These are phyloP conservation scores for Fusarium sp. DNA, from an alignment of 2,329 filamentous ascomycete species.

Conservation along the genomic window DNA sequence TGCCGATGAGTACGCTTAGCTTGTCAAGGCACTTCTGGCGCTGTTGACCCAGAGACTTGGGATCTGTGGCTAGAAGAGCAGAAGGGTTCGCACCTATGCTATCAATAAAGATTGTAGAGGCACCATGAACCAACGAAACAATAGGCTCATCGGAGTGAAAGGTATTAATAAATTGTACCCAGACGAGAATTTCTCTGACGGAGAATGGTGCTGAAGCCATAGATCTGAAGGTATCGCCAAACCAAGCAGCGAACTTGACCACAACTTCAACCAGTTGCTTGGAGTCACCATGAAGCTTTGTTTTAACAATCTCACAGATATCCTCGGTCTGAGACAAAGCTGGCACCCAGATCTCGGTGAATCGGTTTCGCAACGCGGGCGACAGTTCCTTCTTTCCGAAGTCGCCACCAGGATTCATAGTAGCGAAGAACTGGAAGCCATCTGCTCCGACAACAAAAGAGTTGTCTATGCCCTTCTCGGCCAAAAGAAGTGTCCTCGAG, in stretches of 20 bases:
- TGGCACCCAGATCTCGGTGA: constrained; percentile 99
- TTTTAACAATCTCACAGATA: constrained; percentile 83
- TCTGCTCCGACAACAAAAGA: constrained; percentile 78
- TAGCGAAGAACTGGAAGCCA: constrained; percentile 95
- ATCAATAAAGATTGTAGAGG: constrained; percentile 94
- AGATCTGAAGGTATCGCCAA: constrained; percentile 82
- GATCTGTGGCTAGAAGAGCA: constrained; percentile 78
- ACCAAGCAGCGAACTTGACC: constrained; percentile 92
- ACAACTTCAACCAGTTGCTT: constrained; percentile 72
- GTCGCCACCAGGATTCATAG: constrained; percentile 99
- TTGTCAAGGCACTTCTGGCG: constrained; percentile 77
- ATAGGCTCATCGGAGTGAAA: constrained; percentile 58
- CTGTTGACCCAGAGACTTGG: constrained; percentile 75
- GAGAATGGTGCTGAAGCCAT: constrained; percentile 81
- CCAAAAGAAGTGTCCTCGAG: constrained; percentile 83
- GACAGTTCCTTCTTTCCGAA: constrained; percentile 98
- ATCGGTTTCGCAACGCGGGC: constrained; percentile 91
- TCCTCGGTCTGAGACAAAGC: constrained; percentile 86
- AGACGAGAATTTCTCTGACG: constrained; percentile 89
- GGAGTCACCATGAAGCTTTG: constrained; percentile 71
- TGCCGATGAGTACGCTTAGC: constrained; percentile 71
- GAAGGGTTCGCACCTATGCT: constrained; percentile 95
- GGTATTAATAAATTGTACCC: constrained; percentile 91
- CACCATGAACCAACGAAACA: constrained; percentile 76
- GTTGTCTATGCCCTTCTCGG: constrained; percentile 90